phyloP scores from a whole-genome alignment of 2,329 filamentous ascomycete genomes.

The Cordyceps fumosorosea region DNA sequence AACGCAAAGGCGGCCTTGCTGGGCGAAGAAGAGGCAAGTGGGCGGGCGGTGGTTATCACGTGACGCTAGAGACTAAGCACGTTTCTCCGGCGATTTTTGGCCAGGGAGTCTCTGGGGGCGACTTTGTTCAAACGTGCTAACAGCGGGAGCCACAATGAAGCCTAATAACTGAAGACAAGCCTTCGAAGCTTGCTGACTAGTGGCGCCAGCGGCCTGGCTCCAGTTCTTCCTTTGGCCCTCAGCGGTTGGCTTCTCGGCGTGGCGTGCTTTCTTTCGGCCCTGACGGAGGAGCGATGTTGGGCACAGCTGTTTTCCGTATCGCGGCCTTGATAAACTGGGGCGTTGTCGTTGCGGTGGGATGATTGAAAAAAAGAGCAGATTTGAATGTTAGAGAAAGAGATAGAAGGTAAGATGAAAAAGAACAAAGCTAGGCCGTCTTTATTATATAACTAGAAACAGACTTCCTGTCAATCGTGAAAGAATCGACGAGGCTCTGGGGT shows the following conservation, averaged over 20 bases:
- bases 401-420: not conserved
- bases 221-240: not conserved
- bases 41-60: slow-evolving; percentile 2
- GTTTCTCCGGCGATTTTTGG: not conserved
- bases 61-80: not conserved
- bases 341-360: not conserved
- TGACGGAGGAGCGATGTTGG: not conserved
- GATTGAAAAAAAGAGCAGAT: not conserved
- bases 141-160: not conserved
- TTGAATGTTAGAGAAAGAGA: not conserved
- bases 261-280: slow-evolving; percentile 6
- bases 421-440: not conserved
- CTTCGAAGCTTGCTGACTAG: too few species aligned
- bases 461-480: not conserved
- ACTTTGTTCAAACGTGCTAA: not conserved
- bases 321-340: slow-evolving; percentile 1
- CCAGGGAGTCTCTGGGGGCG: slow-evolving; percentile 4
- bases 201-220: not conserved
- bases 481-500: not conserved
- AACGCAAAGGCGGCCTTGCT: slow-evolving; percentile 6
- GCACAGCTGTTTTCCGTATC: not conserved
- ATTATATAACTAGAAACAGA: not conserved
- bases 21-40: not conserved
- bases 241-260: not conserved
- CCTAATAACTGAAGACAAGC: too few species aligned